A percentile compares a stretch with the other conserved stretches of the same genome.
Conservation (phyloP, 1,139 yeast genomes). For the Candida frijolesensis region DNA sequence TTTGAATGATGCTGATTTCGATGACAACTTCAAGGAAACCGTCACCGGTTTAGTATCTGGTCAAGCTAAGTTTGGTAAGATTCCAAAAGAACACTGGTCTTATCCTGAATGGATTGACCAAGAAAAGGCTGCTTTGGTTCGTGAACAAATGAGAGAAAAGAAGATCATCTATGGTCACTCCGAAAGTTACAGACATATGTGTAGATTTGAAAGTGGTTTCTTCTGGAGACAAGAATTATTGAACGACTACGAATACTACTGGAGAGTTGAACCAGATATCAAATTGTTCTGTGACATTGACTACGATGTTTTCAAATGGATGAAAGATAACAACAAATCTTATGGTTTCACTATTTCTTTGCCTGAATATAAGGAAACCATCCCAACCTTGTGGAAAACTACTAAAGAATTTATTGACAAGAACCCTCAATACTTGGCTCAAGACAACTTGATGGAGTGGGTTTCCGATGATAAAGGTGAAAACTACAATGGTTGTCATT, state of each 20-base stretch:
- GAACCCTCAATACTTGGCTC: constrained; percentile 64
- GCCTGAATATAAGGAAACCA: constrained; percentile 81
- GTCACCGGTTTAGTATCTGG: constrained; percentile 41
- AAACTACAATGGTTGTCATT: constrained; percentile 78
- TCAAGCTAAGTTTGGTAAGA: constrained; percentile 43
- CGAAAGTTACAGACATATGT: constrained; percentile 78
- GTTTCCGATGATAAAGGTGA: constrained; percentile 68
- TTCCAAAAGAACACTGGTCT: constrained; percentile 50
- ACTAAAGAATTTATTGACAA: constrained; percentile 67
- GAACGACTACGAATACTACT: constrained; percentile 78
- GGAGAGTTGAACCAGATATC: constrained; percentile 94
- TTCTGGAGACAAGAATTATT: constrained; percentile 77
- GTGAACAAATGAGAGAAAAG: constrained; percentile 53
- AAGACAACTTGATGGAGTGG: constrained; percentile 72
- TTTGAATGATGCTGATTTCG: constrained; percentile 45
- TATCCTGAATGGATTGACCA: constrained; percentile 63
- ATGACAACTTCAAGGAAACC: constrained; percentile 40
- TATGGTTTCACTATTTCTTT: constrained; percentile 83
- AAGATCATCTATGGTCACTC: constrained; percentile 64
- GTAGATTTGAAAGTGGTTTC: constrained; percentile 89
- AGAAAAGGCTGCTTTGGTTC: constrained; percentile 53
- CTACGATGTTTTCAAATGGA: constrained; percentile 79
- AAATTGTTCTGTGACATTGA: constrained; percentile 76
- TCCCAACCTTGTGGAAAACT: constrained; percentile 80
- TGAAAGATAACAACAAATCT: constrained; percentile 71